Percentiles rank a stretch among this genome's conserved stretches.
Conservation (phyloP, 371 early-diverging fungal genomes). For the Circinella minor region DNA sequence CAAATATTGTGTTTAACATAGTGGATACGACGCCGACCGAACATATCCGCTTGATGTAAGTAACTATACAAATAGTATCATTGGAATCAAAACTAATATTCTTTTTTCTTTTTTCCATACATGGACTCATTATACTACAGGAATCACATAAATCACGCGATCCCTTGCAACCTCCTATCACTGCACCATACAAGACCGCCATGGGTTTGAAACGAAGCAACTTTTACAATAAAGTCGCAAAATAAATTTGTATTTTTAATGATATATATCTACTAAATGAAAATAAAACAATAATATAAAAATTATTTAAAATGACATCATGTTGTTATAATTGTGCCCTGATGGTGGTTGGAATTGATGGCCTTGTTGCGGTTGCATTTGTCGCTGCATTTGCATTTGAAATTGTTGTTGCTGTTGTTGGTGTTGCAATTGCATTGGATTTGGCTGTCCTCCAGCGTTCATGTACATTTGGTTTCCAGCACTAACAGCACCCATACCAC, state of each 20-base stretch:
- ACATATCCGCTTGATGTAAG: slow-evolving; percentile 75
- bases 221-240: slow-evolving; percentile 65
- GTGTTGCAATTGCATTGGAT: slow-evolving; percentile 7
- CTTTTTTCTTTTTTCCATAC: too few species aligned
- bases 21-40: slow-evolving; percentile 84
- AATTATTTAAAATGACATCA: slow-evolving; percentile 24
- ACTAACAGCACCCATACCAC: slow-evolving; percentile 16
- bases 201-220: slow-evolving; percentile 80
- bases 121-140: neutral
- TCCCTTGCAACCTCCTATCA: slow-evolving; percentile 88
- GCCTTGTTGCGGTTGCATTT: slow-evolving; percentile 25
- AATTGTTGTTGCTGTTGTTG: slow-evolving; percentile 27
- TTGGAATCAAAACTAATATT: too few species aligned
- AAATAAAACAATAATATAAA: slow-evolving; percentile 3
- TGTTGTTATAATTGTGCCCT: slow-evolving; percentile 26
- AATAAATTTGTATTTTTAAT: slow-evolving; percentile 14
- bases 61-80: neutral
- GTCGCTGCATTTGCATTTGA: slow-evolving; percentile 26
- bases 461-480: slow-evolving; percentile 20
- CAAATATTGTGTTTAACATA: slow-evolving; percentile 16
- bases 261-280: slow-evolving; percentile 1
- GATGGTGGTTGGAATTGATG: slow-evolving; percentile 19
- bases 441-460: slow-evolving; percentile 16
- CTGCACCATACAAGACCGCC: slow-evolving; percentile 89
- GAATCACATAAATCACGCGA: slow-evolving; percentile 64